Base-by-base conservation (phyloP, 2,329 filamentous ascomycete genomes). In the Endoconidiophora laricicola region DNA sequence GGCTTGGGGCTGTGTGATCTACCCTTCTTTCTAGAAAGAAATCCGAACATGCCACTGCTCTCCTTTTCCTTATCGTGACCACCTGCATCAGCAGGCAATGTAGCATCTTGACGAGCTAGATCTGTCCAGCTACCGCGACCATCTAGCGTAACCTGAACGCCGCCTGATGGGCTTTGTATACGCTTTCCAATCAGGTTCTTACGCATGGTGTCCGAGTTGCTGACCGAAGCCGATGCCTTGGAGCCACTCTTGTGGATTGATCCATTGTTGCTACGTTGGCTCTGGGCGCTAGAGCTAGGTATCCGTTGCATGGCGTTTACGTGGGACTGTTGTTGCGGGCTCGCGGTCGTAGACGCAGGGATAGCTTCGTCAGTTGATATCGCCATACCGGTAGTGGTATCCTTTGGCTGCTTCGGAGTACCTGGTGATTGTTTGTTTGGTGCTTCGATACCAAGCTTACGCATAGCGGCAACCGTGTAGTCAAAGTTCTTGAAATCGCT, bases 401-500 rank as follows among this genome's bases (percentile, higher is more conserved):
- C 22, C 22, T 44, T 26, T 20, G 18, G 29, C 6, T 10, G 44
- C 7, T 37, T 12, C 18, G 38, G 16, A 14, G 38, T 7, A n/a
- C 40, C 39, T 29, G 39, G 18, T 12, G 41, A 4, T 3, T 29
- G 40, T n/a, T 45, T 45, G 10, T 41, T 48, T 2, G 44, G 44
- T 2, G 46, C 39, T 6, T 53, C 51, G 1, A 53, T 49, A 22
- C 51, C 51, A 9, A 53, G 44, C 29, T 53, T 53, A 6, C 51
- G 47, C 26, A 53, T 90, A 3, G 79, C 83, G 18, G 85, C 79
- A 2, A 81, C 68, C 0, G 88, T 95, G 65, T 98, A 98, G 63
- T 98, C 91, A 62, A 96, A 98, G 1, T 88, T 86, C 62, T 84
- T 80, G 61, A 96, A 98, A 59, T 94, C 83, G 3, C 78, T 83